Base-by-base conservation (phyloP, 345 rosid genomes). In the Heritiera fomes region DNA sequence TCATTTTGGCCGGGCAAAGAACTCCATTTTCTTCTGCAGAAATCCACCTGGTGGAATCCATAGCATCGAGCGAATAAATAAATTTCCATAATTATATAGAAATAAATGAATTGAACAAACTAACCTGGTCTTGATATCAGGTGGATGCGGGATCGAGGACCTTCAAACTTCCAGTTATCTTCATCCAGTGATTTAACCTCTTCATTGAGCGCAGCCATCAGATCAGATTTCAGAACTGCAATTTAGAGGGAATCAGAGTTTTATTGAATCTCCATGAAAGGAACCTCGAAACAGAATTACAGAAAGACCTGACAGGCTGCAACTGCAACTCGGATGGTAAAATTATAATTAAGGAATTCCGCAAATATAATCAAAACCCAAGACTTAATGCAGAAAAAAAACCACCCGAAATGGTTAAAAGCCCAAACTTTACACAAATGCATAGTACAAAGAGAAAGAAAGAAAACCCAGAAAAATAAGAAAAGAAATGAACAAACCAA, bases 121-220 rank as follows among this genome's bases (percentile, higher is more conserved):
- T 34, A 83, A 94, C 98, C 95, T 83, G 92, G 86, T 80, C 83
- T 92, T 7, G 97, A 88, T 71, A 90, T 79, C 56, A 92, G 94
- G 78, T 90, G 83, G 78, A 96, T 92, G 66, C 93, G 90, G 10
- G 97, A 96, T 70, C 94, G 98, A 52, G 97, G 99, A 45, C 92
- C 98, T 64, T 92, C 91, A 62, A 94, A 94, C 89, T 84, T 94
- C 99, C 98, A 96, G 80, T 77, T 90, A 85, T 96, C 99, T 80
- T 91, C 95, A 76, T 96, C 99, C 88, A 96, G 71, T 9, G 95
- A 89, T 82, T 89, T 94, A 78, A 91, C 98, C 88, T 85, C 91
- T 87, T 92, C 91, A 78, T 91, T 84, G 46, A 95, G 87, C 49
- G 90, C 86, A 82, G 83, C 87, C 90, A 88, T 86, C 77, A 95